Evolutionary conservation across 257 asterid genomes (phyloP), one percentile per base, ranked within the genome.

Genomic region (Mitragyna speciosa): DNA sequence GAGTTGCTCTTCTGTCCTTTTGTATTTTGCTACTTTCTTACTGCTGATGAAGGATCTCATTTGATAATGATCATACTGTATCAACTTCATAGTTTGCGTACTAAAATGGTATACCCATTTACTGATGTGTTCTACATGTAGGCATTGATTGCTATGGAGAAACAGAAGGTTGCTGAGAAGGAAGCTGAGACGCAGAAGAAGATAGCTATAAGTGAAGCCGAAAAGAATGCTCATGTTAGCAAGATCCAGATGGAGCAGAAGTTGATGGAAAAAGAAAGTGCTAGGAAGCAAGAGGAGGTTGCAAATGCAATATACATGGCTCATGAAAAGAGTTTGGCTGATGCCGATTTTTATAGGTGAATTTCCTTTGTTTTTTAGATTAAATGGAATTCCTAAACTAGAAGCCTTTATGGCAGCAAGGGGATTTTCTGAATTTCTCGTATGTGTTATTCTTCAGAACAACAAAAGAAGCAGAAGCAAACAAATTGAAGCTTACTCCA

Each of bases 251-350:
- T 94, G 99, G 98, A 92, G 81, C 97, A 91, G 83, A 96, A 90
- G 87, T 88, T 96, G 89, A 90, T 80, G 92, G 98, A 96, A 86
- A 96, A 92, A 86, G 98, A 96, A 82, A 94, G 98, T 81, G 67
- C 88, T 20, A 94, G 97, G 90, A 92, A 80, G 89, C 91, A 94
- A 88, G 99, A 92, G 81, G 98, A 96, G 87, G 94, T 96, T 77
- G 86, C 98, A 67, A 96, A 96, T 81, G 20, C 94, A 2, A 96
- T 96, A 93, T 94, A 91, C 87, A 83, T 89, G 63, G 98, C 97
- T 69, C 97, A 97, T 54, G 98, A 96, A 86, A 94, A 88, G 88
- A 94, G 99, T 86, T 89, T 94, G 93, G 97, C 99, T 30, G 99
- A 96, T 83, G 99, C 99, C 31, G 77, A 85, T 83, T 92, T 82